Base-by-base conservation (phyloP, 1,284 basidiomycete species). In the Singerocomus inundabilis region DNA sequence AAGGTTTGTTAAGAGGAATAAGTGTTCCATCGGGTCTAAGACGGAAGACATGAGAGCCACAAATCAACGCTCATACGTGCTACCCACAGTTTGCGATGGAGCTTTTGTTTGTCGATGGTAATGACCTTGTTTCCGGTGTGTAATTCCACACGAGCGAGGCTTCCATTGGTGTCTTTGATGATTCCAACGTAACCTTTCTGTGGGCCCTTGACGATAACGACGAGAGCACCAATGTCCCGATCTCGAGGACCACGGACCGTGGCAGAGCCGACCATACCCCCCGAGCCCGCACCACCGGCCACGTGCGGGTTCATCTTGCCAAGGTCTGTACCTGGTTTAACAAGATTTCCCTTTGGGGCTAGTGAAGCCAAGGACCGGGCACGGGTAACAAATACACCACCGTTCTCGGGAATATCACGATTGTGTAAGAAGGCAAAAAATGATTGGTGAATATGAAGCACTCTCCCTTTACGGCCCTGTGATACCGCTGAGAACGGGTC, bases 221-320 rank as follows among this genome's bases (percentile, higher is more conserved):
- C 92, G 5, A 79, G 76, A 2, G 83, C 79, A 28, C 94, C 95
- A 60, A 94, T 87, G 61, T 92, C 79, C 34, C 89, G 79, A 68
- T 98, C 93, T 54, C 88, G 78, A 50, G 84, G 87, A 5, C 83
- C 88, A 49, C 82, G 83, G 24, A 78, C 81, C 74, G 82, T 87
- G 49, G 76, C 79, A 41, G 88, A 88, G 34, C 87, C 88, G n/a
- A 87, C 87, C 84, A 90, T 91, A 18, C 87, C 88, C 15, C 84
- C 85, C 32, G 79, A 73, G 45, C 77, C 66, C 49, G 82, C 78
- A 46, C 81, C 70, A 62, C 69, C 77, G 55, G 74, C 82, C 41
- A 93, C 68, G 1, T 88, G 83, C 7, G 96, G 95, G 68, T 98
- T 98, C 85, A 96, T 89, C 72, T 96, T 95, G n/a, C 90, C 88